Base-by-base conservation (phyloP, 257 asterid genomes). In the Solanum virginianum region DNA sequence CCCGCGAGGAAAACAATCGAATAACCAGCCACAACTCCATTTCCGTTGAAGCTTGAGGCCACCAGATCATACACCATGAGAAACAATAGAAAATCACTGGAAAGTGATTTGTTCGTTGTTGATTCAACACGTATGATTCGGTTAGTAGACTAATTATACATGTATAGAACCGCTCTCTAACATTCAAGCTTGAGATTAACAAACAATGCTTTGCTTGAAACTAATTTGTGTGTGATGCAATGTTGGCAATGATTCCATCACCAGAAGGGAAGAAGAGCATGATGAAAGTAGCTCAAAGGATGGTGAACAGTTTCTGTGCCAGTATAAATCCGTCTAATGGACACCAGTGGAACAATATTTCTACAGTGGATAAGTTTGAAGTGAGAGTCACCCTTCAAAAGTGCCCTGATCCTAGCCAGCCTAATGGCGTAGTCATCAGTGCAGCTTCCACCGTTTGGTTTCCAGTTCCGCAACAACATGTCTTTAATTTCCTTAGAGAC, bases 381-480 rank as follows among this genome's bases (percentile, higher is more conserved):
- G 97, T 97, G 7, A 92, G 98, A 26, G 94, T 95, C 10, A 90
- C 99, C 2, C 91, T 94, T 54, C 97, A 91, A 14, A 85, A 93
- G 89, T 90, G 92, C 89, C 86, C 85, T 2, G 98, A 93, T 71
- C 98, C 97, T 2, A 97, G 95, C 83, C 98, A 95, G 86, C 95
- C 98, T 16, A 94, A 92, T 66, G 98, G 98, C 0, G 91, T 94
- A 29, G 92, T 95, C 57, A 97, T 97, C 17, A 93, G 98, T 20
- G 98, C 99, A 45, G 94, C 98, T n/a, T 92, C 99, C 18, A 95
- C 99, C 0, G 89, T 95, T 75, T 97, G 99, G 99, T 95, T 97
- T 74, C 98, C 99, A 0, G 47, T 94, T 57, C 81, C 95, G 62
- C 95, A 94, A 7, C 93, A 90, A 3, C 89, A 84, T 62, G 93